Percentiles rank a stretch among this genome's conserved stretches.
Conservation (phyloP, 495 filamentous ascomycete genomes). For the Hyaloscypha hepaticicola region DNA sequence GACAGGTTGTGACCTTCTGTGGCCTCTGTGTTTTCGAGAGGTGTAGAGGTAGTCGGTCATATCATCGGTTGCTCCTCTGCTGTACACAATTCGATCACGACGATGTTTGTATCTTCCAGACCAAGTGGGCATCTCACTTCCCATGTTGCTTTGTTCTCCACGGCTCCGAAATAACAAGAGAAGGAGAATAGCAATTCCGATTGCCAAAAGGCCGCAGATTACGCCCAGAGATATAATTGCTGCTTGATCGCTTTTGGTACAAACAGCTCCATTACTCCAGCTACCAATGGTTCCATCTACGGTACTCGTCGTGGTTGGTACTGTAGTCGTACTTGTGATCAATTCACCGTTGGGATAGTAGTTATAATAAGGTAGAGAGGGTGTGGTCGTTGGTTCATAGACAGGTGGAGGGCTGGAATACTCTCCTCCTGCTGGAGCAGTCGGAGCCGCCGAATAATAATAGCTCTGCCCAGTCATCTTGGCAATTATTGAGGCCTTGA, state of each 20-base stretch:
- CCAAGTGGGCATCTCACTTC: background rate
- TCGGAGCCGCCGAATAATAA: background rate
- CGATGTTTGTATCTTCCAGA: background rate
- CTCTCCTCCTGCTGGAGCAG: background rate
- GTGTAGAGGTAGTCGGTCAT: background rate
- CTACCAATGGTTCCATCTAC: background rate
- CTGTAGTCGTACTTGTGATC: background rate
- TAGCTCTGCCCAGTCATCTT: background rate
- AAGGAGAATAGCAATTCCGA: conserved; percentile 9
- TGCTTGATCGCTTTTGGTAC: background rate
- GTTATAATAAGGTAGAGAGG: background rate
- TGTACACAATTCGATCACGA: background rate
- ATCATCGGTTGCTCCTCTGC: background rate
- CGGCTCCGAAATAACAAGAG: background rate
- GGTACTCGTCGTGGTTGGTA: background rate
- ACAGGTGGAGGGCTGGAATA: background rate
- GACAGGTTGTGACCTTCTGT: background rate
- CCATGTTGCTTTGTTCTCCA: background rate
- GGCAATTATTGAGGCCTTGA: background rate
- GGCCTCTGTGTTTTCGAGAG: background rate
- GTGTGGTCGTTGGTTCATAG: background rate
- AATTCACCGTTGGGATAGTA: background rate
- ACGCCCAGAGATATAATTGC: conserved; percentile 19
- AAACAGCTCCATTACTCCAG: too few species aligned
- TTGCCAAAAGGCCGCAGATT: conserved; percentile 17